These are phyloP conservation scores for Trichoderma arundinaceum DNA, from an alignment of 2,329 filamentous ascomycete genomes.

Conservation along the genomic window DNA sequence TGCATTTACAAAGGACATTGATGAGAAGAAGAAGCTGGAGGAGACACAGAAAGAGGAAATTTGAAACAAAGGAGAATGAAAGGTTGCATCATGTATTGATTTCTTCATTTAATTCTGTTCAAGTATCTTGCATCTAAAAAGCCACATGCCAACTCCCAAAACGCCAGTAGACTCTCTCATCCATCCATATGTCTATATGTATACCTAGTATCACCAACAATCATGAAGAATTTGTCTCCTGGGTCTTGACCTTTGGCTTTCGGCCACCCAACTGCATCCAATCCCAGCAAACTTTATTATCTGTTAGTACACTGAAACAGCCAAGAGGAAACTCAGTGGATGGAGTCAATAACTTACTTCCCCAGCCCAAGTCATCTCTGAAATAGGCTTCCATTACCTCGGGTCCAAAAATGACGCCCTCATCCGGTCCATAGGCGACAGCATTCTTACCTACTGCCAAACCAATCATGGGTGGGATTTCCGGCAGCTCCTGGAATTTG, in stretches of 20 bases:
- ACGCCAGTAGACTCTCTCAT: background rate
- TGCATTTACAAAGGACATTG: too few species aligned
- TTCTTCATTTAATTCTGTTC: background rate
- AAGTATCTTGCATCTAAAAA: background rate
- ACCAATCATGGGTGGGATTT: conserved; percentile 70
- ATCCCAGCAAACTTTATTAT: conserved; percentile 59
- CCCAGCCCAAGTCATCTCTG: conserved; percentile 69
- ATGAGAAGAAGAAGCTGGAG: background rate
- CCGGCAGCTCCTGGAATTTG: conserved; percentile 55
- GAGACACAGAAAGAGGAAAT: background rate
- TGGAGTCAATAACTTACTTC: conserved; percentile 54
- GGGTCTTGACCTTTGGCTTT: conserved; percentile 33
- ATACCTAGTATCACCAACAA: background rate
- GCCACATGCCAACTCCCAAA: background rate
- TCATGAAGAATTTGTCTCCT: background rate
- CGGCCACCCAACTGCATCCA: conserved; percentile 55
- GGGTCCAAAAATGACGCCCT: conserved; percentile 64
- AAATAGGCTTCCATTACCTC: conserved; percentile 70
- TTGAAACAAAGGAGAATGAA: background rate
- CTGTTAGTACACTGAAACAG: conserved; percentile 33
- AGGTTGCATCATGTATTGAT: background rate
- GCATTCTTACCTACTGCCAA: conserved; percentile 74
- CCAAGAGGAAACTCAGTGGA: too few species aligned
- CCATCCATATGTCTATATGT: background rate
- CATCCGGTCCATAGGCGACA: conserved; percentile 63